phyloP scores from a whole-genome alignment of 345 rosid genomes.

The Eucalyptus cloeziana region DNA sequence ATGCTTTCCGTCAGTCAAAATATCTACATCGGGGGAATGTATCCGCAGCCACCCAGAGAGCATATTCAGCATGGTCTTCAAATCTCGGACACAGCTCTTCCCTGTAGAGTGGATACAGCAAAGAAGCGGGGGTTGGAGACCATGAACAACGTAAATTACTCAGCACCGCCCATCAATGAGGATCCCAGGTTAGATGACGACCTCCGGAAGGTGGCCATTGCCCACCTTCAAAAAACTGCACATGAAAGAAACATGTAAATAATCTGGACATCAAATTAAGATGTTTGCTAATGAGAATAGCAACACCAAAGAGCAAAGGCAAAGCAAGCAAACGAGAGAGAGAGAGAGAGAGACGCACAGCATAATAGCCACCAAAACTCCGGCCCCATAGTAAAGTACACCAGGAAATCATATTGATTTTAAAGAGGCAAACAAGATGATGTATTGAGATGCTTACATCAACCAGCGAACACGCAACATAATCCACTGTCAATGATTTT shows the following conservation, averaged over 20 bases:
- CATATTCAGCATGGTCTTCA: slow-evolving; percentile 14
- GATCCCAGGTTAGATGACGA: slow-evolving; percentile 19
- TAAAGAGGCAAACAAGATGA: neutral
- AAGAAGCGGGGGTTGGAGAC: slow-evolving; percentile 28
- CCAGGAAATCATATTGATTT: neutral
- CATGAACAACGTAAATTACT: slow-evolving; percentile 22
- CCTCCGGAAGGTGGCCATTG: slow-evolving; percentile 18
- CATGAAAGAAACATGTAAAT: neutral
- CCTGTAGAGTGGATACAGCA: slow-evolving; percentile 6
- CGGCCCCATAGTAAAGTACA: neutral
- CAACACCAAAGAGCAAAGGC: neutral
- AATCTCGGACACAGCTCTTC: slow-evolving; percentile 11
- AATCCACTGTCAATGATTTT: neutral
- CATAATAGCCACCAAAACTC: neutral
- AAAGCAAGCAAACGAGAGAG: neutral
- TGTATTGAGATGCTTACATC: neutral
- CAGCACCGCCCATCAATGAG: slow-evolving; percentile 41
- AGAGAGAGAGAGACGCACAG: neutral
- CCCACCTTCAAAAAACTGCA: slow-evolving; percentile 22
- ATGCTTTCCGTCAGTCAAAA: slow-evolving; percentile 30
- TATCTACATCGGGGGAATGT: slow-evolving; percentile 41
- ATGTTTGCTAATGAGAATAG: neutral
- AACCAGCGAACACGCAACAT: neutral
- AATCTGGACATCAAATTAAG: neutral
- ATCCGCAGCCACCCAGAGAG: slow-evolving; percentile 26